Base-by-base conservation (phyloP, 257 asterid species). In the Craterostigma plantagineum region DNA sequence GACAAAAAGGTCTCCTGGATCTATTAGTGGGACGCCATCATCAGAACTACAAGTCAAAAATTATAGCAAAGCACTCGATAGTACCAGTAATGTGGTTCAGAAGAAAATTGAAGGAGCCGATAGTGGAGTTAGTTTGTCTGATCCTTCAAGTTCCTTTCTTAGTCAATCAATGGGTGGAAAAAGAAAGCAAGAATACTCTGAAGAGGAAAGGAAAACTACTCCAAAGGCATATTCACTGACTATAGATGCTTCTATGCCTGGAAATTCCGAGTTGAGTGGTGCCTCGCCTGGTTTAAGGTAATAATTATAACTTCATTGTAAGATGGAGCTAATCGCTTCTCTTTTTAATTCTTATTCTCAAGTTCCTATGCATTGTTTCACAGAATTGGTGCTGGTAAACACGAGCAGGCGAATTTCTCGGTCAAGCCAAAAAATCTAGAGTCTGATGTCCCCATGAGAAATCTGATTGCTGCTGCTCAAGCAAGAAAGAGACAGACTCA, bases 401-500 rank as follows among this genome's bases (percentile, higher is more conserved):
- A 62, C 41, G 67, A 46, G 35, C 68, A 68, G 45, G 50, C 57
- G n/a, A 63, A 50, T 55, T 54, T 63, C 41, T 42, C 61, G 7
- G 48, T 56, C 57, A 81, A 76, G 53, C 54, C 59, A 36, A 65
- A 69, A 55, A 46, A 48, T 59, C 49, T 71, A 9, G 94, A 77
- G 60, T 57, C 90, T 33, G 65, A 35, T 30, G 56, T 35, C 63
- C 72, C 94, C 55, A 81, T 86, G 92, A 86, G 52, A 62, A 60
- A 76, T 63, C 84, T 86, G 27, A 81, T 86, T 56, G 97, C 97
- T 55, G 94, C 84, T 57, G 97, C 97, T 66, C 94, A 81, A 75
- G 97, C 81, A 10, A 78, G 78, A 55, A 81, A 65, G 59, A 74
- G 67, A 60, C 81, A 71, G 68, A 67, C 94, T 11, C 73, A 69